Conservation (phyloP, 148 eudicot genomes). For the Bassia scoparia region DNA sequence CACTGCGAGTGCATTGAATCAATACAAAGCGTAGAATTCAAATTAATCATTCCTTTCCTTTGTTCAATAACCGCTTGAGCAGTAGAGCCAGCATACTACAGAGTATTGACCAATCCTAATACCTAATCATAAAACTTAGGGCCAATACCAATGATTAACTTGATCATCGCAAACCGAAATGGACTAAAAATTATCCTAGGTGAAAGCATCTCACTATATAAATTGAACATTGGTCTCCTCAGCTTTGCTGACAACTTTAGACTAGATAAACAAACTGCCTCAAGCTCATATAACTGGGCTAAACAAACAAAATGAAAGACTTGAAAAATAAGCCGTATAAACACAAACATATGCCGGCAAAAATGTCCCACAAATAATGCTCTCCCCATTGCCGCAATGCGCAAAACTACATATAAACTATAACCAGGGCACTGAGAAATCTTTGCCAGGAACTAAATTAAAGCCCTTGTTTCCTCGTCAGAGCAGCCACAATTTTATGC, state of each 20-base stretch:
- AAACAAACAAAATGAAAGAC: background rate
- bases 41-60: too few relatives aligned
- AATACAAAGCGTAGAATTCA: too few relatives aligned
- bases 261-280: too few relatives aligned
- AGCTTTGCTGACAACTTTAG: too few relatives aligned
- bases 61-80: too few relatives aligned
- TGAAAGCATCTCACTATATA: background rate
- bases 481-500: slow-evolving; percentile 64
- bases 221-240: background rate
- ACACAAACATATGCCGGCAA: background rate
- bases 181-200: background rate
- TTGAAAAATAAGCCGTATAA: background rate
- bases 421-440: background rate
- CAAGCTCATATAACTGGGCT: background rate
- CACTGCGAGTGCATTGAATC: too few relatives aligned
- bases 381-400: too few relatives aligned
- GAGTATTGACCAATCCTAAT: too few relatives aligned
- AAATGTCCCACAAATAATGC: background rate
- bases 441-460: slow-evolving; percentile 9
- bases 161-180: background rate
- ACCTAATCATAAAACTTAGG: too few relatives aligned
- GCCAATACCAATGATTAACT: background rate
- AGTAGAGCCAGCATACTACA: too few relatives aligned
- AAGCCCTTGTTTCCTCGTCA: slow-evolving; percentile 83
- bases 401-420: too few relatives aligned